These are phyloP conservation scores for Cystobasidium slooffiae DNA, from an alignment of 1,284 basidiomycete species.

Conservation along the genomic window DNA sequence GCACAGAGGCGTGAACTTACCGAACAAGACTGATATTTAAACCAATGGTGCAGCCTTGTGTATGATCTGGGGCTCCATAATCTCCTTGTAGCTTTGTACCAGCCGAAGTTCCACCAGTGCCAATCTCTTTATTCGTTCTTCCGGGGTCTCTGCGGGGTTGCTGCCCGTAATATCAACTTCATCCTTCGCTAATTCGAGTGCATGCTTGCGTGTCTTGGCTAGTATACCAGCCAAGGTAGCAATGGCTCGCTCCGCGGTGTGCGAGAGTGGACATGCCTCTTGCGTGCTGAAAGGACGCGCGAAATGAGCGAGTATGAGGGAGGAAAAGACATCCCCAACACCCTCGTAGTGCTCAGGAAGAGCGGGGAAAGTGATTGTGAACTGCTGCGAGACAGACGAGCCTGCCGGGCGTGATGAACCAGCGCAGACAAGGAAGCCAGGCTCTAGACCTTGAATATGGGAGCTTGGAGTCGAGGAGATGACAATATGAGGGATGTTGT, in stretches of 20 bases:
- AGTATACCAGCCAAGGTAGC: slow-evolving; percentile 86
- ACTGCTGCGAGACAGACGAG: slow-evolving; percentile 59
- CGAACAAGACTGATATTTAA: not conserved
- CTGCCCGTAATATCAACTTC: slow-evolving; percentile 57
- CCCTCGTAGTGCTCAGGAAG: slow-evolving; percentile 93
- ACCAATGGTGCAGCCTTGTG: slow-evolving; percentile 48
- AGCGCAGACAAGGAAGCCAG: slow-evolving; percentile 69
- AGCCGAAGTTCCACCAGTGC: slow-evolving; percentile 78
- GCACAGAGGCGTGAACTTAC: not conserved
- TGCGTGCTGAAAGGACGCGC: slow-evolving; percentile 43
- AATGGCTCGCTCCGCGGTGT: slow-evolving; percentile 65
- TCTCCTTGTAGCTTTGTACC: slow-evolving; percentile 71
- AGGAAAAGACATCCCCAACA: slow-evolving; percentile 95
- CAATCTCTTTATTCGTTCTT: slow-evolving; percentile 80
- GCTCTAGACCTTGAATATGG: slow-evolving; percentile 11
- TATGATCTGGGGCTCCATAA: slow-evolving; percentile 53
- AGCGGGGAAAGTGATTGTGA: slow-evolving; percentile 73
- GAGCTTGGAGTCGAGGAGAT: slow-evolving; percentile 76
- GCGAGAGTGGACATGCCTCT: slow-evolving; percentile 64
- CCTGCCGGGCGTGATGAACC: slow-evolving; percentile 61
- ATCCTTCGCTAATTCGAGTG: slow-evolving; percentile 55
- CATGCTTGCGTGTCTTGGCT: slow-evolving; percentile 68
- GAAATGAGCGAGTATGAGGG: slow-evolving; percentile 85
- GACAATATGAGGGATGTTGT: slow-evolving; percentile 81
- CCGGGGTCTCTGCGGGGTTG: slow-evolving; percentile 53